Conservation (phyloP, 345 rosid genomes). For the Heritiera fomes region DNA sequence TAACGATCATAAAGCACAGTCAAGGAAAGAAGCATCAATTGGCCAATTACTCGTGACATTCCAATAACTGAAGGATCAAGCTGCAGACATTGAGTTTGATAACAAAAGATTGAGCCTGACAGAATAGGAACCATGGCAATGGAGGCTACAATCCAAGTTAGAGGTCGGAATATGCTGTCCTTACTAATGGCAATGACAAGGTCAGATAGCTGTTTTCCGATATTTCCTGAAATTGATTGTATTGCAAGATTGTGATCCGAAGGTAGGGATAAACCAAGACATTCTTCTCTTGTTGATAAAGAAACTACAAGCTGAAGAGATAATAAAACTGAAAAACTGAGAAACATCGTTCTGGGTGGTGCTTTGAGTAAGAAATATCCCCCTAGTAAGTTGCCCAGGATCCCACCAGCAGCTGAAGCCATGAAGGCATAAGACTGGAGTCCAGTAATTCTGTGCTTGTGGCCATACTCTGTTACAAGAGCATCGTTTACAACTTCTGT, state of each 20-base stretch:
- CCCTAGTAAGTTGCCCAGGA: constrained; percentile 77
- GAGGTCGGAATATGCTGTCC: constrained; percentile 55
- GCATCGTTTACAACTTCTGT: constrained; percentile 90
- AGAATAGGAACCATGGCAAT: constrained; percentile 66
- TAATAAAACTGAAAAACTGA: constrained; percentile 50
- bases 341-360: constrained; percentile 56
- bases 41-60: constrained; percentile 80
- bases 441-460: constrained; percentile 47
- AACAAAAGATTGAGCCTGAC: constrained; percentile 81
- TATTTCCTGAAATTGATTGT: constrained; percentile 41
- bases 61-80: constrained; percentile 74
- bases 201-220: constrained; percentile 52
- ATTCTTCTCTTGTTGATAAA: constrained; percentile 46
- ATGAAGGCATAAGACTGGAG: constrained; percentile 86
- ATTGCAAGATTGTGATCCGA: constrained; percentile 24
- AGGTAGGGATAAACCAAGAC: constrained; percentile 52
- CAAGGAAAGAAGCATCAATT: constrained; percentile 61
- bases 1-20: constrained; percentile 59
- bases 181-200: constrained; percentile 55
- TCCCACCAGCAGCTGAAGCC: constrained; percentile 85
- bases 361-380: constrained; percentile 56
- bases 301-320: constrained; percentile 62
- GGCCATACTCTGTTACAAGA: constrained; percentile 83
- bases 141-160: constrained; percentile 72
- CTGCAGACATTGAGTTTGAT: constrained; percentile 75